These are phyloP conservation scores for Ramichloridium luteum DNA, from an alignment of 2,329 filamentous ascomycete species.

Conservation along the genomic window DNA sequence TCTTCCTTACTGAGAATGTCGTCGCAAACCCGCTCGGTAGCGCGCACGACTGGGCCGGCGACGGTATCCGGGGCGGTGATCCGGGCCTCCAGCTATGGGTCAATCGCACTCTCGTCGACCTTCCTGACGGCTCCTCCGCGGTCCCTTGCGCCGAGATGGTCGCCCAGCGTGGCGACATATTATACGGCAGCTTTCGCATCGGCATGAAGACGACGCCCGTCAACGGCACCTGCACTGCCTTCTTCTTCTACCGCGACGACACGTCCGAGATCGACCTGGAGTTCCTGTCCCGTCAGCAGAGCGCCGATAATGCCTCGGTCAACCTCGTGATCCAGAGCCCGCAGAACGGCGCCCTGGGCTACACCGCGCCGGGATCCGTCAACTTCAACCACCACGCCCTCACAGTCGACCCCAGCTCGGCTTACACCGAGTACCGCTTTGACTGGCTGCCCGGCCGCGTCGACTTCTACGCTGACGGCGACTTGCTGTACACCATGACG, in stretches of 20 bases:
- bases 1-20: constrained; percentile 47
- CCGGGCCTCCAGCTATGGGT: constrained; percentile 49
- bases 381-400: constrained; percentile 48
- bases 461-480: constrained; percentile 56
- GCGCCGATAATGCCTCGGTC: constrained; percentile 41
- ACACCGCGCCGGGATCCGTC: constrained; percentile 48
- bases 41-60: constrained; percentile 30
- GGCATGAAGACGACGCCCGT: constrained; percentile 51
- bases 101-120: constrained; percentile 23
- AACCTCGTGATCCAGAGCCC: constrained; percentile 66
- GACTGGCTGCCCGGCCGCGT: constrained; percentile 55
- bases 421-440: constrained; percentile 68
- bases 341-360: constrained; percentile 45
- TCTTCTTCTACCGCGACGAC: constrained; percentile 76
- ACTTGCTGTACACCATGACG: constrained; percentile 43
- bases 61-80: constrained; percentile 32
- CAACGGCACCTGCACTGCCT: constrained; percentile 60
- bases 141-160: constrained; percentile 55
- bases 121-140: constrained; percentile 15
- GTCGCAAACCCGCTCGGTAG: constrained; percentile 39
- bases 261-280: constrained; percentile 74
- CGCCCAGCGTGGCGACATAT: constrained; percentile 47
- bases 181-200: constrained; percentile 58
- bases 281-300: constrained; percentile 46
- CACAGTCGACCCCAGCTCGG: constrained; percentile 51